Evolutionary conservation across 371 early-diverging fungal genomes (phyloP).

Genomic region (Lichtheimia corymbifera): DNA sequence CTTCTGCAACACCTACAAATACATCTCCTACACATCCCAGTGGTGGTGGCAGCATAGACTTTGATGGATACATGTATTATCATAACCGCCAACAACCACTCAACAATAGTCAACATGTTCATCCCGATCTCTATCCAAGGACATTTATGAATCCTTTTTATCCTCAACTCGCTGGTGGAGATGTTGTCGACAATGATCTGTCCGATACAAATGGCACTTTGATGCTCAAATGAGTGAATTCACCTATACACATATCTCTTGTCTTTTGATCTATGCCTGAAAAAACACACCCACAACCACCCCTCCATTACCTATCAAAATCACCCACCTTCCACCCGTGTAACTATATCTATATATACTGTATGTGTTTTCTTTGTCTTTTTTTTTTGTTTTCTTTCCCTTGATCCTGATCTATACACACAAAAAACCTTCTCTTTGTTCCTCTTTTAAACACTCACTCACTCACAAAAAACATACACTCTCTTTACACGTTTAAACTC

Average conservation of each 20-base stretch:
- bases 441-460: too few species aligned
- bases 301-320: too few species aligned
- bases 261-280: background rate
- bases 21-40: constrained; percentile 1
- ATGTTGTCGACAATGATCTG: constrained; percentile 20
- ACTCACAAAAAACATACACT: too few species aligned
- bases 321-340: too few species aligned
- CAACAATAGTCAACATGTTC: constrained; percentile 26
- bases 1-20: too few species aligned
- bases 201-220: constrained; percentile 23
- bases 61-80: constrained; percentile 19
- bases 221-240: constrained; percentile 29
- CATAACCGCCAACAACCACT: constrained; percentile 29
- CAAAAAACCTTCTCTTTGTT: too few species aligned
- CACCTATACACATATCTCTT: background rate
- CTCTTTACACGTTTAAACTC: too few species aligned
- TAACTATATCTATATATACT: too few species aligned
- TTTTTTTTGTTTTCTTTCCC: too few species aligned
- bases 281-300: background rate
- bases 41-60: constrained; percentile 14
- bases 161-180: constrained; percentile 25
- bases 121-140: constrained; percentile 12
- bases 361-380: too few species aligned
- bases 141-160: constrained; percentile 25
- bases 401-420: too few species aligned